Conservation (phyloP, 768 basidiomycete genomes). For the Mycena capillaripes region DNA sequence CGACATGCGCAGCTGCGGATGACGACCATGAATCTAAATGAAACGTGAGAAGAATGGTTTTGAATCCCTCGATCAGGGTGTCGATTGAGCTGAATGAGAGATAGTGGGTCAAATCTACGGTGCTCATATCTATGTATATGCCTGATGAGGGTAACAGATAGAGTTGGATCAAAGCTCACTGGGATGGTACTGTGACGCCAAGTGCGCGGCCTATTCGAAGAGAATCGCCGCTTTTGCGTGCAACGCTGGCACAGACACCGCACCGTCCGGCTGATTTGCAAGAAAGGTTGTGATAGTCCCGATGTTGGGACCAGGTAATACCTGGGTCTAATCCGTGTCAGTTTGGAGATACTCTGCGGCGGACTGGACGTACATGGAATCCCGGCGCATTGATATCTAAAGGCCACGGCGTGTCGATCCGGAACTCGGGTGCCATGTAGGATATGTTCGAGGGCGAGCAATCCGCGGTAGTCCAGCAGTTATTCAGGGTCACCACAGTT, state of each 20-base stretch:
- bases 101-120: constrained; percentile 34
- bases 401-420: constrained; percentile 61
- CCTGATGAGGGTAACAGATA: background rate
- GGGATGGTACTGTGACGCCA: constrained; percentile 35
- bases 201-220: constrained; percentile 42
- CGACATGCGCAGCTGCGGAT: constrained; percentile 37
- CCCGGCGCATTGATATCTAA: too few species aligned
- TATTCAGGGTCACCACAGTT: constrained; percentile 52
- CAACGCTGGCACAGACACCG: constrained; percentile 5
- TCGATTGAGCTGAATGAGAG: constrained; percentile 44
- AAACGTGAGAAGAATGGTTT: constrained; percentile 6
- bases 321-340: background rate
- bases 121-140: constrained; percentile 33
- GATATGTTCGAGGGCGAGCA: constrained; percentile 46
- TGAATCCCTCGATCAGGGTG: constrained; percentile 39
- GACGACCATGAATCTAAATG: constrained; percentile 28
- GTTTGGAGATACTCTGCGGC: constrained; percentile 10
- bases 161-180: constrained; percentile 38
- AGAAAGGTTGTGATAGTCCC: constrained; percentile 26
- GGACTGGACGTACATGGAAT: constrained; percentile 10
- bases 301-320: background rate
- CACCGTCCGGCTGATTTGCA: constrained; percentile 2
- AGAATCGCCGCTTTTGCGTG: constrained; percentile 37
- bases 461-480: constrained; percentile 48
- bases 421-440: constrained; percentile 40